Conservation (phyloP, 352 stramenopile genomes). For the Peronospora tabacina region DNA sequence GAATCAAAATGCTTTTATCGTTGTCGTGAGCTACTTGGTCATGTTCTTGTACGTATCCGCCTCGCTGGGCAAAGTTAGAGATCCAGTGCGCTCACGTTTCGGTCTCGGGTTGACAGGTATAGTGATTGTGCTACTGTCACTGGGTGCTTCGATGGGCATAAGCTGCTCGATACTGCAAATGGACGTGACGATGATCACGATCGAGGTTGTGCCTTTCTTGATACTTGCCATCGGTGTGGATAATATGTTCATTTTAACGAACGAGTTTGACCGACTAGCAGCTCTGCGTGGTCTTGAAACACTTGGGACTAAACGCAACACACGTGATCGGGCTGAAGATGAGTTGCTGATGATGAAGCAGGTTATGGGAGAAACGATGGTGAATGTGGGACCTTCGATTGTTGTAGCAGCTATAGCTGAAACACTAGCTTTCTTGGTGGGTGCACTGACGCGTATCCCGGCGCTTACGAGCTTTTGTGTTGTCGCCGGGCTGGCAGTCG, state of each 20-base stretch:
- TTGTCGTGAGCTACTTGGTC: constrained; percentile 79
- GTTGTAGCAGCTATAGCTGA: constrained; percentile 77
- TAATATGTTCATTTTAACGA: constrained; percentile 91
- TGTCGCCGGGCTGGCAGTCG: constrained; percentile 74
- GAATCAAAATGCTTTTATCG: constrained; percentile 83
- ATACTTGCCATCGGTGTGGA: constrained; percentile 89
- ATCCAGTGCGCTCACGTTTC: constrained; percentile 69
- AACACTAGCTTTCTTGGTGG: constrained; percentile 74
- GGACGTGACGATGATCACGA: constrained; percentile 88
- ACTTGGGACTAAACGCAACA: constrained; percentile 23
- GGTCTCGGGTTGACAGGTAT: constrained; percentile 78
- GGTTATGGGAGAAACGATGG: constrained; percentile 67
- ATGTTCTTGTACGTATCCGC: constrained; percentile 89
- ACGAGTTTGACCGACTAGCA: constrained; percentile 72
- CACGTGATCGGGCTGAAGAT: constrained; percentile 30
- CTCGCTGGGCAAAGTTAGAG: constrained; percentile 62
- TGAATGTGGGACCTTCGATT: constrained; percentile 83
- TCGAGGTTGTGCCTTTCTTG: constrained; percentile 88
- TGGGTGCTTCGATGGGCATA: constrained; percentile 68
- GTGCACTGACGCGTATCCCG: constrained; percentile 79
- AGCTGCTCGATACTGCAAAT: constrained; percentile 56
- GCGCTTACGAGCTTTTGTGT: constrained; percentile 83
- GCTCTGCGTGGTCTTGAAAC: constrained; percentile 36
- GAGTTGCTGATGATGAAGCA: constrained; percentile 41
- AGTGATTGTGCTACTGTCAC: constrained; percentile 72